phyloP scores from a whole-genome alignment of 2,329 filamentous ascomycete genomes.

The Sporothrix mexicana region DNA sequence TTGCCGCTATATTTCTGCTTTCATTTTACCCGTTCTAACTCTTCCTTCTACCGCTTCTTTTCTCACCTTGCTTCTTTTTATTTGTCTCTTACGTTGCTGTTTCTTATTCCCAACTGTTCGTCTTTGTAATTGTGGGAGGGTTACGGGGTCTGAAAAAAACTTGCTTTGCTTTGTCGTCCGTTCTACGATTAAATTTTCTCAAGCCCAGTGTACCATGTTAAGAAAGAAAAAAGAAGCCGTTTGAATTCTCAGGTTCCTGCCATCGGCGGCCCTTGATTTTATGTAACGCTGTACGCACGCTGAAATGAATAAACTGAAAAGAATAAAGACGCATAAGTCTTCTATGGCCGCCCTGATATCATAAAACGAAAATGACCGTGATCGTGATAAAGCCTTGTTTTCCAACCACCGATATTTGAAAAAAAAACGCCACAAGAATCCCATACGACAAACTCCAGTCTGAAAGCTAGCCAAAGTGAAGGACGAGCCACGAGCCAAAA shows the following conservation, averaged over 20 bases:
- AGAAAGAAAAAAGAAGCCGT: background rate
- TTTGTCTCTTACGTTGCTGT: background rate
- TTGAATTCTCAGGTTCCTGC: background rate
- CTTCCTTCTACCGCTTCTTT: background rate
- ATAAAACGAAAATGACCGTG: no score
- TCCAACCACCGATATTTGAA: no score
- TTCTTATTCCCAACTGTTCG: slow-evolving; percentile 10
- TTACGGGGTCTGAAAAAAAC: background rate
- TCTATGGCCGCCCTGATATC: no score
- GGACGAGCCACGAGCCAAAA: no score
- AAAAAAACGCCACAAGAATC: no score
- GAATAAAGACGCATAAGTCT: no score
- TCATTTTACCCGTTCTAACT: no score
- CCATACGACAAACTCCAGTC: no score
- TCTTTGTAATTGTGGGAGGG: background rate
- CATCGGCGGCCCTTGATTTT: background rate
- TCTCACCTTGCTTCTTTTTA: background rate
- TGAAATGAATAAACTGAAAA: background rate
- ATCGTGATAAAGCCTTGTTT: no score
- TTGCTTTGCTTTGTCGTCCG: background rate
- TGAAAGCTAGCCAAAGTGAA: no score
- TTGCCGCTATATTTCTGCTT: slow-evolving; percentile 5
- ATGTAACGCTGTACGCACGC: background rate
- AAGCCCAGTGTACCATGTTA: background rate
- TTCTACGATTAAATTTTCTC: background rate